phyloP scores from a whole-genome alignment of 2,329 filamentous ascomycete species.

The Elsinoe necatrix region DNA sequence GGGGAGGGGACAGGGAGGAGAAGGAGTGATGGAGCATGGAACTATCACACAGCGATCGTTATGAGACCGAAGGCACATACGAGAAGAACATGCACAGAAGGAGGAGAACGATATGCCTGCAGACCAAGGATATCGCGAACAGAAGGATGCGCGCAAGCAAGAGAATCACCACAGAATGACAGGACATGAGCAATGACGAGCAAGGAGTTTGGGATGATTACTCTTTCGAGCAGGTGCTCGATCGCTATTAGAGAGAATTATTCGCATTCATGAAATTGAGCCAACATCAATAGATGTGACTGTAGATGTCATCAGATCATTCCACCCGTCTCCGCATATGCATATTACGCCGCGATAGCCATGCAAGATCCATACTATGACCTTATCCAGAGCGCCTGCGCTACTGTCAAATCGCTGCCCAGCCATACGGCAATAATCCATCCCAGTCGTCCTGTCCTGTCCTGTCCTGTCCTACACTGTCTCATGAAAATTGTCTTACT shows the following conservation, averaged over 20 bases:
- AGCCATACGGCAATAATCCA: too few relatives aligned
- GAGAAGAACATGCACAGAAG: not conserved
- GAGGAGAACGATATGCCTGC: not conserved
- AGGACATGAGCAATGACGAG: not conserved
- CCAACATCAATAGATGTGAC: not conserved
- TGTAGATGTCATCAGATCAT: not conserved
- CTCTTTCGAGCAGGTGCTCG: not conserved
- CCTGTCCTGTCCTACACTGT: too few relatives aligned
- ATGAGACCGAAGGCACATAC: too few relatives aligned
- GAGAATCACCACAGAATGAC: not conserved
- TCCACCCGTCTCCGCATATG: not conserved
- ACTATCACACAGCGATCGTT: too few relatives aligned
- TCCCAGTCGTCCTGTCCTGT: too few relatives aligned
- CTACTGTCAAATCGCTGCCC: too few relatives aligned
- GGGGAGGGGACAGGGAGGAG: not conserved
- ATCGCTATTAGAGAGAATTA: not conserved
- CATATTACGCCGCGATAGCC: too few relatives aligned
- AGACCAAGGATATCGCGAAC: not conserved
- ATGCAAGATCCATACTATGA: not conserved
- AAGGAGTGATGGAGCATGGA: not conserved
- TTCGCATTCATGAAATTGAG: slow-evolving; percentile 4
- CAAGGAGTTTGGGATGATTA: not conserved
- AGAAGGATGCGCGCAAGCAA: slow-evolving; percentile 2
- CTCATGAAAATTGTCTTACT: too few relatives aligned
- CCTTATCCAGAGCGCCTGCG: too few relatives aligned